Evolutionary conservation across 208 protist species (phyloP).

Genomic region (Vickermania spadyakhi): DNA sequence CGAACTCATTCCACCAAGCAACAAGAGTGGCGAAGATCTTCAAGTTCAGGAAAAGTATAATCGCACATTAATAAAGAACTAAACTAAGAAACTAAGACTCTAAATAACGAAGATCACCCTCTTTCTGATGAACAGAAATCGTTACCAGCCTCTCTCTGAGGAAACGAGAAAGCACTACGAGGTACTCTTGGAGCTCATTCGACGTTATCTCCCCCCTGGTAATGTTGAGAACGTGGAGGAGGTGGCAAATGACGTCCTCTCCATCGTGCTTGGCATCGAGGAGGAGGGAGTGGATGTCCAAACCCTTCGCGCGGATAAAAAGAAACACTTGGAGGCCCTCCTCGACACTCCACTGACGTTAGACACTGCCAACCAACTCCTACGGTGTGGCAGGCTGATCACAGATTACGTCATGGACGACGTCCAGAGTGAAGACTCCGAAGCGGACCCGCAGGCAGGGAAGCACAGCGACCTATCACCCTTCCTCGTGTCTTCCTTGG

Average conservation of each 20-base stretch:
- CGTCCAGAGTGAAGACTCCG: slow-evolving; percentile 4
- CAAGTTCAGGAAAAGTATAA: too few species aligned
- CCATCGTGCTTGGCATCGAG: slow-evolving; percentile 37
- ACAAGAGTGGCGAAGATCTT: too few species aligned
- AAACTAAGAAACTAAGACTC: too few species aligned
- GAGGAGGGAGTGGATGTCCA: slow-evolving; percentile 8
- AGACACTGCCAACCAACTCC: slow-evolving; percentile 46
- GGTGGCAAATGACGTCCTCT: slow-evolving; percentile 68
- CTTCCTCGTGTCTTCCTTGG: slow-evolving; percentile 52
- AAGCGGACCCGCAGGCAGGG: slow-evolving; percentile 19
- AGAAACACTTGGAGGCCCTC: slow-evolving; percentile 47
- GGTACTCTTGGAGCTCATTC: slow-evolving; percentile 62
- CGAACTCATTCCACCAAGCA: too few species aligned
- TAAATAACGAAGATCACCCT: too few species aligned
- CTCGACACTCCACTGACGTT: slow-evolving; percentile 55
- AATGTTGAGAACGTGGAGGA: slow-evolving; percentile 64
- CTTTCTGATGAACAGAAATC: slow-evolving; percentile 10
- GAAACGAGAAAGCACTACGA: slow-evolving; percentile 71
- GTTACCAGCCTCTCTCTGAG: slow-evolving; percentile 71
- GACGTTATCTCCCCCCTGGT: slow-evolving; percentile 68
- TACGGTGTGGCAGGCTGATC: slow-evolving; percentile 68
- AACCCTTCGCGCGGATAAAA: slow-evolving; percentile 14
- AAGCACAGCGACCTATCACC: slow-evolving; percentile 15
- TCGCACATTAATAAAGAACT: too few species aligned
- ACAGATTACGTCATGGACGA: slow-evolving; percentile 66